Percentiles rank a stretch among this genome's conserved stretches.
Evolutionary conservation across 257 asterid species (phyloP).

Genomic region (Eustoma russellianum): DNA sequence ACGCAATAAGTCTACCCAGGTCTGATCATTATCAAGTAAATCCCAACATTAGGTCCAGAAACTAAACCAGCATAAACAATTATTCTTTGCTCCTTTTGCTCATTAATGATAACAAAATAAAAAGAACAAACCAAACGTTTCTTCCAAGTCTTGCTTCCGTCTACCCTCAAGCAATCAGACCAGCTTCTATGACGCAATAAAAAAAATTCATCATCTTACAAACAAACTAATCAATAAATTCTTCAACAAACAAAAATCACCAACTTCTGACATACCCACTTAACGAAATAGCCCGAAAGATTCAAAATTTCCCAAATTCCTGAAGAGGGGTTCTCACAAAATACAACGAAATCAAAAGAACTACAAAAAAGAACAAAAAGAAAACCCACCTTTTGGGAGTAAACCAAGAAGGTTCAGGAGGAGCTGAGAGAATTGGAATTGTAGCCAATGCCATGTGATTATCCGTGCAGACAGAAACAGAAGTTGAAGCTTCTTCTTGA

Average conservation of each 20-base stretch:
- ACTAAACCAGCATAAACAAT: not conserved
- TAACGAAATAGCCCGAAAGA: not conserved
- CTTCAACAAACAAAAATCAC: not conserved
- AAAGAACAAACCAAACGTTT: not conserved
- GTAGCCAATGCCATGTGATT: slow-evolving; percentile 5
- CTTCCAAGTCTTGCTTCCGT: not conserved
- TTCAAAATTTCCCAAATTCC: slow-evolving; percentile 4
- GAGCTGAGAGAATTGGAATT: slow-evolving; percentile 14
- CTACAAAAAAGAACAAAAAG: not conserved
- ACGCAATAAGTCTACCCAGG: not conserved
- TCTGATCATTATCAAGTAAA: not conserved
- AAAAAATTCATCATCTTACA: not conserved
- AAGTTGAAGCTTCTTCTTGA: slow-evolving; percentile 6
- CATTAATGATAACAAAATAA: not conserved
- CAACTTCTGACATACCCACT: not conserved
- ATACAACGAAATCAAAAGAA: not conserved
- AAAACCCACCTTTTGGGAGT: slow-evolving; percentile 30
- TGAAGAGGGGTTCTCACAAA: not conserved
- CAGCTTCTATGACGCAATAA: not conserved
- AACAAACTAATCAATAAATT: not conserved
- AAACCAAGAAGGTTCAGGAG: slow-evolving; percentile 35
- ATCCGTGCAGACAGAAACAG: slow-evolving; percentile 4
- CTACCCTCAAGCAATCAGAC: not conserved
- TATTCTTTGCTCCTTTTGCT: not conserved
- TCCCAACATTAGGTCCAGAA: not conserved